Percentiles rank a stretch among this genome's conserved stretches.
These are phyloP conservation scores for Chrysochromulina tobinii DNA, from an alignment of 78 protist genomes.

Conservation along the genomic window DNA sequence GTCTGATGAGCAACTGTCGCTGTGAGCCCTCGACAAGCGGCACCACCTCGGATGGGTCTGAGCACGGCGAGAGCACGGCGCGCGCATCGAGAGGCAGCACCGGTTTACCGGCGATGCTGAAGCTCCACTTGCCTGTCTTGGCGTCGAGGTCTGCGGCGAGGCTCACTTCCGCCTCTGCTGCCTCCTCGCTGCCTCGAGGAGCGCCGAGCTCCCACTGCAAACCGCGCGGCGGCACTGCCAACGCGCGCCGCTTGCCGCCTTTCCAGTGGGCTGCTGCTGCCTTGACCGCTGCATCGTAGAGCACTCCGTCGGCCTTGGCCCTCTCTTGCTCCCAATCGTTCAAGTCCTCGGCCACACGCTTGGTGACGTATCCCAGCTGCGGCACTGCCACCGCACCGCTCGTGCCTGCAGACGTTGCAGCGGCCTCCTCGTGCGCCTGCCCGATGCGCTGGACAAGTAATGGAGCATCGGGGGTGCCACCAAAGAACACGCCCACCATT, in stretches of 20 bases:
- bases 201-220: not conserved
- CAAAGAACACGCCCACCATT: not conserved
- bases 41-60: not conserved
- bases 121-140: not conserved
- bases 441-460: not conserved
- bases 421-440: not conserved
- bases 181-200: not conserved
- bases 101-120: not conserved
- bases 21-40: not conserved
- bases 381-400: not conserved
- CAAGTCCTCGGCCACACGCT: not conserved
- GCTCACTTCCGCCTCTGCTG: not conserved
- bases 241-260: not conserved
- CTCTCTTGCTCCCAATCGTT: too few relatives aligned
- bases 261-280: not conserved
- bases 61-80: not conserved
- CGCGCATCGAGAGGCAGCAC: slow-evolving; percentile 7
- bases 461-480: not conserved
- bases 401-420: not conserved
- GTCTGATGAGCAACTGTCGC: too few relatives aligned
- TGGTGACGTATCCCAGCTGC: not conserved
- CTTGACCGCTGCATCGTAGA: not conserved
- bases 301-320: not conserved
- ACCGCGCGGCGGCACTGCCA: not conserved
- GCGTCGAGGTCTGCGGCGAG: not conserved